These are phyloP conservation scores for Fusarium poae DNA, from an alignment of 2,329 filamentous ascomycete genomes.

Conservation along the genomic window DNA sequence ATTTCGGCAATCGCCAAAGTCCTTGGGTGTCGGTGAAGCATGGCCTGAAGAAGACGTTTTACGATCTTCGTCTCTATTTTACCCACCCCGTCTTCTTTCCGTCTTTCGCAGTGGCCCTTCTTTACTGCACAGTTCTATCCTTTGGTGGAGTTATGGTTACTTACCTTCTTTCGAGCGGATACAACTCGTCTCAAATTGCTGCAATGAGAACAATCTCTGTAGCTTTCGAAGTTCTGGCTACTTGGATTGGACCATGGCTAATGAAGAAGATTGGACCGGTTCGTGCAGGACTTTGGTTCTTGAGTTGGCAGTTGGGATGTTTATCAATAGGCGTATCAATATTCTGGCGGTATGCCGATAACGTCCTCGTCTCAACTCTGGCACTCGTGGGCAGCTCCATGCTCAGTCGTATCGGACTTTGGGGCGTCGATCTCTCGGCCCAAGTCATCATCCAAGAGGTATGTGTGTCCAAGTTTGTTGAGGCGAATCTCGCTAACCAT, in stretches of 20 bases:
- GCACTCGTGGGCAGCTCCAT: slow-evolving; percentile 65
- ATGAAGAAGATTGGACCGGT: slow-evolving; percentile 69
- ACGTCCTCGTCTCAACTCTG: slow-evolving; percentile 56
- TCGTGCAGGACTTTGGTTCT: slow-evolving; percentile 77
- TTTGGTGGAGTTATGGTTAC: slow-evolving; percentile 75
- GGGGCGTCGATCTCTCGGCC: slow-evolving; percentile 71
- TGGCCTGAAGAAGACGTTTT: slow-evolving; percentile 22
- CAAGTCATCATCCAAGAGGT: slow-evolving; percentile 74
- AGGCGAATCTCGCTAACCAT: slow-evolving; percentile 12
- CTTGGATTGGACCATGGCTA: slow-evolving; percentile 69
- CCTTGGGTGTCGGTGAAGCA: slow-evolving; percentile 6
- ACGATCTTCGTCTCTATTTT: slow-evolving; percentile 59
- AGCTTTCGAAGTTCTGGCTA: slow-evolving; percentile 70
- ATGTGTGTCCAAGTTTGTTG: slow-evolving; percentile 52
- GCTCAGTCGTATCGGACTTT: slow-evolving; percentile 70
- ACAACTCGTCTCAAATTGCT: slow-evolving; percentile 65
- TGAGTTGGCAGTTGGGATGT: slow-evolving; percentile 75
- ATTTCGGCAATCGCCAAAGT: neutral
- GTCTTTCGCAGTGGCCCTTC: slow-evolving; percentile 69
- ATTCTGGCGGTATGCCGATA: slow-evolving; percentile 55
- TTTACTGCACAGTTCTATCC: slow-evolving; percentile 72
- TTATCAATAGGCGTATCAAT: slow-evolving; percentile 60
- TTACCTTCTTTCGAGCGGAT: slow-evolving; percentile 68
- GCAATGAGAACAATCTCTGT: slow-evolving; percentile 66
- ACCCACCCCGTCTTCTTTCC: slow-evolving; percentile 69